Evolutionary conservation across 2,329 filamentous ascomycete species (phyloP).

Genomic region (Penicillium sp.): DNA sequence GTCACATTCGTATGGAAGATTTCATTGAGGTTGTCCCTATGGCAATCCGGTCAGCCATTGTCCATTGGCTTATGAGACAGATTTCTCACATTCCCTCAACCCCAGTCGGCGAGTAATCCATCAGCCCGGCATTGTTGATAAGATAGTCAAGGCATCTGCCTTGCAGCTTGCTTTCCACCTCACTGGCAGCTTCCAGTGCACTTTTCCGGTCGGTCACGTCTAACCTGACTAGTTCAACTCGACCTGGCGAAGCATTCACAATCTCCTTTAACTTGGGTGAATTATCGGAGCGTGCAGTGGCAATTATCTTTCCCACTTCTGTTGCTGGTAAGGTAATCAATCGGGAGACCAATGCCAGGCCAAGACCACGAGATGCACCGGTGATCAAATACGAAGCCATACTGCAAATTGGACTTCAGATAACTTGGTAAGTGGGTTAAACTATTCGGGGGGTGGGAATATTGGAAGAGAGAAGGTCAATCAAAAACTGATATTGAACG

Average conservation of each 20-base stretch:
- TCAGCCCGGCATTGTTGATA: slow-evolving; percentile 48
- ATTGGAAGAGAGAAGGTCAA: not conserved
- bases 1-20: slow-evolving; percentile 47
- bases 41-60: not conserved
- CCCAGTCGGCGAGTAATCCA: slow-evolving; percentile 15
- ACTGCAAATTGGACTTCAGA: not conserved
- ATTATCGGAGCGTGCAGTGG: slow-evolving; percentile 40
- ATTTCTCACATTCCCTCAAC: slow-evolving; percentile 26
- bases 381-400: slow-evolving; percentile 43
- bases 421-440: not conserved
- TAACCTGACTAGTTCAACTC: slow-evolving; percentile 38
- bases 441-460: not conserved
- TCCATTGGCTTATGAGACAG: not conserved
- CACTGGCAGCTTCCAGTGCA: slow-evolving; percentile 34
- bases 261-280: slow-evolving; percentile 36
- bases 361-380: slow-evolving; percentile 38
- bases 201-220: slow-evolving; percentile 39
- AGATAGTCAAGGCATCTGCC: slow-evolving; percentile 49
- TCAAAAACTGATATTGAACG: not conserved
- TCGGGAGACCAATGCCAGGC: slow-evolving; percentile 34
- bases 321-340: slow-evolving; percentile 32
- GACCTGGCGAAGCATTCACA: slow-evolving; percentile 33
- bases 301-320: slow-evolving; percentile 44
- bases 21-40: slow-evolving; percentile 38
- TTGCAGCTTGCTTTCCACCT: slow-evolving; percentile 34